These are phyloP conservation scores for Trichoderma atrobrunneum DNA, from an alignment of 2,329 filamentous ascomycete species.

Conservation along the genomic window DNA sequence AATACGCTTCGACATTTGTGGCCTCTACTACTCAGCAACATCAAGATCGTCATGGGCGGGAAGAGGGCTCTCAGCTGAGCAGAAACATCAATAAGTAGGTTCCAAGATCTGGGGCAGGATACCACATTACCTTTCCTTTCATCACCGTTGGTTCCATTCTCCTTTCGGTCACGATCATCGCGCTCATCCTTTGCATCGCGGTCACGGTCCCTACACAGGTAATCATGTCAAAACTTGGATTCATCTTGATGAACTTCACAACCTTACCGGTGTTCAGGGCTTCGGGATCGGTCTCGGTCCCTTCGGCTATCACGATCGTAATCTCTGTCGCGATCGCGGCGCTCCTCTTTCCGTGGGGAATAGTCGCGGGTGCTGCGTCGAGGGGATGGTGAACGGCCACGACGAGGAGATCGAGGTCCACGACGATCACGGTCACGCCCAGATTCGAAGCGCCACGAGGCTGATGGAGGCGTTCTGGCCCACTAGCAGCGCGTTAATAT, in stretches of 20 bases:
- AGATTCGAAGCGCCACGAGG: conserved; percentile 97
- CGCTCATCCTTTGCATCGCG: conserved; percentile 62
- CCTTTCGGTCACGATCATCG: conserved; percentile 70
- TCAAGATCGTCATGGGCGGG: conserved; percentile 92
- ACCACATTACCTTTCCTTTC: conserved; percentile 75
- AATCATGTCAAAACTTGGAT: conserved; percentile 29
- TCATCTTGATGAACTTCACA: background rate
- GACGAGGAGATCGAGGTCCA: conserved; percentile 54
- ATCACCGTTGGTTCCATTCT: conserved; percentile 78
- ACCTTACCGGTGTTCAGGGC: conserved; percentile 60
- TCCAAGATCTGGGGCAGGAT: background rate
- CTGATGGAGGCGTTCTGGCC: conserved; percentile 96
- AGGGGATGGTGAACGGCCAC: conserved; percentile 73
- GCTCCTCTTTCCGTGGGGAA: conserved; percentile 85
- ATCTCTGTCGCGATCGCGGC: conserved; percentile 75
- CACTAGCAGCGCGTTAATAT: conserved; percentile 59
- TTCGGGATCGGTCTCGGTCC: conserved; percentile 73
- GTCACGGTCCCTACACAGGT: conserved; percentile 47
- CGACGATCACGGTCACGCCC: conserved; percentile 72
- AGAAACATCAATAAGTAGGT: background rate
- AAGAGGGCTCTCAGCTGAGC: conserved; percentile 66
- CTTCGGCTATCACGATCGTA: conserved; percentile 73
- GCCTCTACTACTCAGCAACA: conserved; percentile 68
- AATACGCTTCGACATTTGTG: conserved; percentile 3
- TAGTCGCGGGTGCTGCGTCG: conserved; percentile 75